Evolutionary conservation across 2,329 filamentous ascomycete genomes (phyloP).

Genomic region (Aureobasidium lini): DNA sequence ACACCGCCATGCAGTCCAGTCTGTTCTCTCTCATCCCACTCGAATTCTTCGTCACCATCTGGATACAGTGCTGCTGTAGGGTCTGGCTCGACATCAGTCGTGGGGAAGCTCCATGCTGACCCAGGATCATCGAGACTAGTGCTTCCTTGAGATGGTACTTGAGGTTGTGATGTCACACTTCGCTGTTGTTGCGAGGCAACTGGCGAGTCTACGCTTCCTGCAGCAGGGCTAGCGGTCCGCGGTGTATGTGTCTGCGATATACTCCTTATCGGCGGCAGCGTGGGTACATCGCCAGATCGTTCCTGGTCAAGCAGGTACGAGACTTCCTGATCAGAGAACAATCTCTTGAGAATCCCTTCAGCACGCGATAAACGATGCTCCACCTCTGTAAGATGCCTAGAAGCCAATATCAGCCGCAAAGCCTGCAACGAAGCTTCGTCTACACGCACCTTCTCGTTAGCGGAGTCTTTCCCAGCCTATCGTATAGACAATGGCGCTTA

Average conservation of each 20-base stretch:
- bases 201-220: neutral
- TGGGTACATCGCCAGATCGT: slow-evolving; percentile 7
- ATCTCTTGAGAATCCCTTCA: slow-evolving; percentile 4
- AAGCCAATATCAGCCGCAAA: neutral
- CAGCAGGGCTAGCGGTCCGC: neutral
- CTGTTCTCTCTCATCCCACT: slow-evolving; percentile 14
- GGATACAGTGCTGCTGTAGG: neutral
- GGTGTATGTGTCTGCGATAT: neutral
- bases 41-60: slow-evolving; percentile 5
- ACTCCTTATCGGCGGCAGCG: neutral
- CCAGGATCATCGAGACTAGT: neutral
- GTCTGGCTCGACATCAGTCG: slow-evolving; percentile 3
- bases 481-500: slow-evolving; percentile 8
- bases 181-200: neutral
- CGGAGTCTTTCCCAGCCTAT: slow-evolving; percentile 5
- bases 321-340: slow-evolving; percentile 11
- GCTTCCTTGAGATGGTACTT: neutral
- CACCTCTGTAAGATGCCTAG: slow-evolving; percentile 10
- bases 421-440: neutral
- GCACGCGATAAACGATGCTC: slow-evolving; percentile 11
- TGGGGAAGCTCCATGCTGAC: neutral
- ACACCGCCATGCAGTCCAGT: slow-evolving; percentile 1
- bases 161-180: neutral
- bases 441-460: slow-evolving; percentile 9
- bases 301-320: slow-evolving; percentile 10